These are phyloP conservation scores for Pestalotiopsis sp. DNA, from an alignment of 2,329 filamentous ascomycete species.

Conservation along the genomic window DNA sequence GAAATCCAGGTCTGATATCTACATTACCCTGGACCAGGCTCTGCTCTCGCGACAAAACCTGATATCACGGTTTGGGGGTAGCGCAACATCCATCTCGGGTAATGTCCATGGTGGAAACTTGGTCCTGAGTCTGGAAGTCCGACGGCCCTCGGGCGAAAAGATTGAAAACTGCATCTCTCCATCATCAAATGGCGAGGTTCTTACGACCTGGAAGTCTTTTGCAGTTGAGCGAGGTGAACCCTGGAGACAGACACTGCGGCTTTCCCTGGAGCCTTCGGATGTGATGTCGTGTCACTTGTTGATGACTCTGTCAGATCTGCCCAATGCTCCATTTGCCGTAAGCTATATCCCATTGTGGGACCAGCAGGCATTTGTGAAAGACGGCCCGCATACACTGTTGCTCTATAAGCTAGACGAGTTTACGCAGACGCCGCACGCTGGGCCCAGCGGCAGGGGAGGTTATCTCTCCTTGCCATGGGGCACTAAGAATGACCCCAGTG, in stretches of 20 bases:
- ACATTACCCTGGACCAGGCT: slow-evolving; percentile 81
- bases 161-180: slow-evolving; percentile 88
- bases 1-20: slow-evolving; percentile 90
- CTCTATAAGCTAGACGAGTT: slow-evolving; percentile 92
- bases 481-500: slow-evolving; percentile 67
- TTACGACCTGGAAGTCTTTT: slow-evolving; percentile 88
- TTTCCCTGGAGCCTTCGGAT: slow-evolving; percentile 77
- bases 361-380: slow-evolving; percentile 83
- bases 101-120: slow-evolving; percentile 71
- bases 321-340: slow-evolving; percentile 85
- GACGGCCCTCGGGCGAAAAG: slow-evolving; percentile 75
- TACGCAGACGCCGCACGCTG: slow-evolving; percentile 69
- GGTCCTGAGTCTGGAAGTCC: slow-evolving; percentile 87
- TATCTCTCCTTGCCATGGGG: slow-evolving; percentile 87
- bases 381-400: slow-evolving; percentile 79
- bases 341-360: slow-evolving; percentile 96
- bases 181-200: slow-evolving; percentile 75
- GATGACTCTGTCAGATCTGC: slow-evolving; percentile 85
- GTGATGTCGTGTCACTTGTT: slow-evolving; percentile 84
- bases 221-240: slow-evolving; percentile 76
- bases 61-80: slow-evolving; percentile 69
- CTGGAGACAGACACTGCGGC: slow-evolving; percentile 87
- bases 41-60: slow-evolving; percentile 76
- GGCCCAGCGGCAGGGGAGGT: slow-evolving; percentile 73
- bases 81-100: slow-evolving; percentile 69